Conservation (phyloP, 305 asterid genomes). For the Solanum chacoense region DNA sequence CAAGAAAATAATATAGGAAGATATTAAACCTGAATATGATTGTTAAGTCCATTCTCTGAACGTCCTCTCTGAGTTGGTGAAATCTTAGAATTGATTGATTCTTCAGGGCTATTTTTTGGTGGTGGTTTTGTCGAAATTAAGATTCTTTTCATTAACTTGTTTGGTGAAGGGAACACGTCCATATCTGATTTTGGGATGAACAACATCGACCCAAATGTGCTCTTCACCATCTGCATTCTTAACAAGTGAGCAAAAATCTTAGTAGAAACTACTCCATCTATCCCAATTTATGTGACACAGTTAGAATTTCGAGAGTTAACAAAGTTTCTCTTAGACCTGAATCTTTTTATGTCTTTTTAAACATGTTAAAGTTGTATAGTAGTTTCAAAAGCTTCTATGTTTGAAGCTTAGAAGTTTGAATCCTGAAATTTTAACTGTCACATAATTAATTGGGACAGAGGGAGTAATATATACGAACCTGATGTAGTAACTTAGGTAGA, state of each 20-base stretch:
- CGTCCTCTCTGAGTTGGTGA: neutral
- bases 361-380: neutral
- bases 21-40: neutral
- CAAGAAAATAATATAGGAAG: neutral
- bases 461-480: neutral
- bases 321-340: neutral
- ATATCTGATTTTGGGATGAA: slow-evolving; percentile 6
- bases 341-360: neutral
- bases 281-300: neutral
- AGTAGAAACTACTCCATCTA: neutral
- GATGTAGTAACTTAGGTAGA: neutral
- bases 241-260: neutral
- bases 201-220: slow-evolving; percentile 6
- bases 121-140: slow-evolving; percentile 16
- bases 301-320: neutral
- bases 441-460: neutral
- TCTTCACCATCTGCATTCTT: slow-evolving; percentile 10
- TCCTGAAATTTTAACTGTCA: neutral
- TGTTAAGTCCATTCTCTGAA: neutral
- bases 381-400: neutral
- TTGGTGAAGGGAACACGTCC: slow-evolving; percentile 14
- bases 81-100: neutral
- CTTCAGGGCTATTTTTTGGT: neutral
- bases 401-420: neutral
- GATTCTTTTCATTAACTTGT: neutral